Conservation (phyloP, 2,329 filamentous ascomycete species). For the Endothia cerciana region DNA sequence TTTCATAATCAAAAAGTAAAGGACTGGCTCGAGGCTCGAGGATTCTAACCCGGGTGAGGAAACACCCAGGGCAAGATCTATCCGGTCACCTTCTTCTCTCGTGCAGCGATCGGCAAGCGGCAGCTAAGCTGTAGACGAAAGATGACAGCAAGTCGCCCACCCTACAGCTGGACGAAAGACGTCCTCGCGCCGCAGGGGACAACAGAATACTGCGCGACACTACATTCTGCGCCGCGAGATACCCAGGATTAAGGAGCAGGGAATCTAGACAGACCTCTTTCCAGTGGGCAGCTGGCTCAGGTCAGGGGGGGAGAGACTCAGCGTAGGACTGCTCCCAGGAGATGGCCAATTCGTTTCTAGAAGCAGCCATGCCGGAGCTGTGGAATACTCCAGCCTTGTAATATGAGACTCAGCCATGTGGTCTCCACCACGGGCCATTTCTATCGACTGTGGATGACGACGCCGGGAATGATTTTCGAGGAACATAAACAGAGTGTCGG, state of each 20-base stretch:
- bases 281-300: not conserved
- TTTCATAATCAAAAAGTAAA: slow-evolving; percentile 25
- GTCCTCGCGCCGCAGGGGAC: not conserved
- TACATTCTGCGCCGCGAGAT: not conserved
- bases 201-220: not conserved
- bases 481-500: not conserved
- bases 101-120: not conserved
- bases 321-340: not conserved
- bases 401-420: not conserved
- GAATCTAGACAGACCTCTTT: not conserved
- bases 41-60: slow-evolving; percentile 22
- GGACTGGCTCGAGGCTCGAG: slow-evolving; percentile 30
- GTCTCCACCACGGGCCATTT: no score
- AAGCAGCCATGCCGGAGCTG: not conserved
- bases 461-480: not conserved
- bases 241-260: not conserved
- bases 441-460: no score
- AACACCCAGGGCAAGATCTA: not conserved
- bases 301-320: not conserved
- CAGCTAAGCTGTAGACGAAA: not conserved
- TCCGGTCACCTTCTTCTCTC: no score
- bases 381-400: not conserved
- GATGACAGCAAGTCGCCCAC: not conserved
- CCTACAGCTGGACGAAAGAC: not conserved
- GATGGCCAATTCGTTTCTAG: not conserved